Conservation (phyloP, 169 alveolate species). For the Plasmodium falciparum region DNA sequence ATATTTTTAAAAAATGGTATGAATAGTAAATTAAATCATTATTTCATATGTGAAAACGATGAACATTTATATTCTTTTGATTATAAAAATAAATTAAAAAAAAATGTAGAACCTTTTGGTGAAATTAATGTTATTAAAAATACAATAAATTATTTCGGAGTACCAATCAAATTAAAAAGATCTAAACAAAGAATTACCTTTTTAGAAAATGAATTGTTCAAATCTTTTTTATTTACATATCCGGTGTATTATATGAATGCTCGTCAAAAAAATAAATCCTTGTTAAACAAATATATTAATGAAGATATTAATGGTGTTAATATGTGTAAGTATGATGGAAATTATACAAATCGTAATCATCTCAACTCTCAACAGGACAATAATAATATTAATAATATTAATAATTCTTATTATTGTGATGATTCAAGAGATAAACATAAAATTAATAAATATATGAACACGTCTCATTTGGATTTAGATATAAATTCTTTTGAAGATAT, state of each 20-base stretch:
- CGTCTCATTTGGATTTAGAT: no score
- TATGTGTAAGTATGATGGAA: background rate
- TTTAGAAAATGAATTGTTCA: constrained; percentile 57
- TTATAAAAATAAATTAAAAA: constrained; percentile 47
- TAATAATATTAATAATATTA: background rate
- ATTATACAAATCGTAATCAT: background rate
- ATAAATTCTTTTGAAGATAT: background rate
- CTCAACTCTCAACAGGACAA: background rate
- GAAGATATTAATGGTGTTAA: background rate
- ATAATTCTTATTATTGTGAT: no score
- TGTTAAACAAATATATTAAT: no score
- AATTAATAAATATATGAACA: no score
- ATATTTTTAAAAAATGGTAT: constrained; percentile 49
- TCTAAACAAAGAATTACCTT: constrained; percentile 45
- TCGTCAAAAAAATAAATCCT: background rate
- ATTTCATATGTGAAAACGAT: constrained; percentile 33
- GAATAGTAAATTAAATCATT: constrained; percentile 68
- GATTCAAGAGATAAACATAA: no score
- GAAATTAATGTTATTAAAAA: constrained; percentile 52
- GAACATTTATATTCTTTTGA: constrained; percentile 45
- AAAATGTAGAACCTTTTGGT: constrained; percentile 56
- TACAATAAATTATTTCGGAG: constrained; percentile 56
- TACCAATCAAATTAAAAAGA: constrained; percentile 40
- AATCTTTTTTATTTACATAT: constrained; percentile 43
- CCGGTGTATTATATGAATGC: constrained; percentile 23